Percentiles rank a stretch among this genome's conserved stretches.
These are phyloP conservation scores for Termitomyces sp. DNA, from an alignment of 1,284 basidiomycete species.

Conservation along the genomic window DNA sequence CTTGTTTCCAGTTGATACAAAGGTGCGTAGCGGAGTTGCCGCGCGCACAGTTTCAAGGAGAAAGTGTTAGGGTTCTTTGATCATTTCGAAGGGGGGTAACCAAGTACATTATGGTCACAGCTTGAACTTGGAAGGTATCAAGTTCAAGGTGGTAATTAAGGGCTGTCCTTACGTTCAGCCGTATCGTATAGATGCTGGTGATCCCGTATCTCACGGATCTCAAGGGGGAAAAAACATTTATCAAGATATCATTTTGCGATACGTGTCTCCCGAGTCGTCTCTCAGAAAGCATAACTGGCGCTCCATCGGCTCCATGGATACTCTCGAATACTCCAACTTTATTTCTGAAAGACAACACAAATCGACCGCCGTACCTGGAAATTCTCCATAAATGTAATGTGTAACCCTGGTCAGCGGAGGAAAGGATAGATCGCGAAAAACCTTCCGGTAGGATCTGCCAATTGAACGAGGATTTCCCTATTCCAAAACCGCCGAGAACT, in stretches of 20 bases:
- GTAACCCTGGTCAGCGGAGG: not conserved
- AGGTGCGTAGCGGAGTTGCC: not conserved
- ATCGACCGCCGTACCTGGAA: not conserved
- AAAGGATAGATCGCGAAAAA: not conserved
- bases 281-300: not conserved
- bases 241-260: not conserved
- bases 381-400: not conserved
- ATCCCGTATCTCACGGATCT: not conserved
- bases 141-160: not conserved
- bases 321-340: not conserved
- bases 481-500: not conserved
- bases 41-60: not conserved
- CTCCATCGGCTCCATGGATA: not conserved
- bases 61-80: not conserved
- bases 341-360: not conserved
- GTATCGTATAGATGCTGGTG: not conserved
- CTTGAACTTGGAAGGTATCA: not conserved
- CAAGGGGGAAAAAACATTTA: not conserved
- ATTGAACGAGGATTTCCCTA: not conserved
- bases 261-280: not conserved
- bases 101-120: not conserved
- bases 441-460: not conserved
- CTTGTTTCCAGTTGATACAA: not conserved
- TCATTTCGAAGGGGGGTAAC: not conserved
- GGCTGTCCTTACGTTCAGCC: not conserved